Percentiles rank a stretch among this genome's conserved stretches.
Evolutionary conservation across 495 filamentous ascomycete genomes (phyloP).

Genomic region (Extremus antarcticus): DNA sequence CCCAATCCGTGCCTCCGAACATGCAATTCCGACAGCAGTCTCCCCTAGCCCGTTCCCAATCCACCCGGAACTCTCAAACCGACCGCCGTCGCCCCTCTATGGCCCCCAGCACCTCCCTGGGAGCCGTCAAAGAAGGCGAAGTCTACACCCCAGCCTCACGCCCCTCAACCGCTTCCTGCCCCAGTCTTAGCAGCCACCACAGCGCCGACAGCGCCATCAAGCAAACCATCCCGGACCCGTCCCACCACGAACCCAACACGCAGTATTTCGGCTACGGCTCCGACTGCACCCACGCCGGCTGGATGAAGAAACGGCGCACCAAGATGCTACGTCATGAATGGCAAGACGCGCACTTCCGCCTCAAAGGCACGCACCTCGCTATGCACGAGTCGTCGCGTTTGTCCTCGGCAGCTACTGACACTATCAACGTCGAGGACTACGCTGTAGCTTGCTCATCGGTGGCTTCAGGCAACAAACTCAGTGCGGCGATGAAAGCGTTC

Average conservation of each 20-base stretch:
- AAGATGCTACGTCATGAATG: slow-evolving; percentile 85
- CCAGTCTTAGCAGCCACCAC: neutral
- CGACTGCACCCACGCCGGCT: slow-evolving; percentile 59
- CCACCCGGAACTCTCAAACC: slow-evolving; percentile 36
- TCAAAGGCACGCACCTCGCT: slow-evolving; percentile 70
- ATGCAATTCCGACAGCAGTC: slow-evolving; percentile 54
- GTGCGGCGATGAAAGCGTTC: slow-evolving; percentile 78
- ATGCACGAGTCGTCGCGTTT: slow-evolving; percentile 61
- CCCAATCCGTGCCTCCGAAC: slow-evolving; percentile 86
- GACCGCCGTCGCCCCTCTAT: slow-evolving; percentile 45
- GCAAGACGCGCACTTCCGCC: slow-evolving; percentile 79
- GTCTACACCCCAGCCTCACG: too few relatives aligned
- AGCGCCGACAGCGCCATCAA: slow-evolving; percentile 7
- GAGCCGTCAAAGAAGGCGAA: slow-evolving; percentile 41
- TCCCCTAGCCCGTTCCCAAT: slow-evolving; percentile 30
- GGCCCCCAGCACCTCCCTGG: slow-evolving; percentile 31
- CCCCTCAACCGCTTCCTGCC: slow-evolving; percentile 23
- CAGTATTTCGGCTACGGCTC: slow-evolving; percentile 17
- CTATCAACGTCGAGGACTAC: slow-evolving; percentile 91
- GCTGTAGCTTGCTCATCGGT: slow-evolving; percentile 78
- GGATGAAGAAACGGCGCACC: slow-evolving; percentile 91
- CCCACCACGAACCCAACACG: slow-evolving; percentile 4
- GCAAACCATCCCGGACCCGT: neutral
- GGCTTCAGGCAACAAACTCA: slow-evolving; percentile 62
- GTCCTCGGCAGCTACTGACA: slow-evolving; percentile 55